Conservation (phyloP, 202 grass and related monocot species). For the Eragrostis tef region DNA sequence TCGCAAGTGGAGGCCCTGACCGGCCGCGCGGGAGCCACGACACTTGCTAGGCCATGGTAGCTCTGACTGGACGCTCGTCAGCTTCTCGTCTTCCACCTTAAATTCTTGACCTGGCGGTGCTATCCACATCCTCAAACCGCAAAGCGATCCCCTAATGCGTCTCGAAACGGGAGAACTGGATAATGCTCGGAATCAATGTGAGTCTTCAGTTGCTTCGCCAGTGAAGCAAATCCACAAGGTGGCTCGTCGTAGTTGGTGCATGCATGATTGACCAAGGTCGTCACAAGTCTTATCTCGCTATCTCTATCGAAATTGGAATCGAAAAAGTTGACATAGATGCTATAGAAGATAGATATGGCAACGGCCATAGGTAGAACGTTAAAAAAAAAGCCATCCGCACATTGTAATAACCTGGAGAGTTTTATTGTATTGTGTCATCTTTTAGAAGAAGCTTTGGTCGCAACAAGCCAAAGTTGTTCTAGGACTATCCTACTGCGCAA, state of each 20-base stretch:
- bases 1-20: conserved; percentile 1
- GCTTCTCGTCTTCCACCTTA: neutral
- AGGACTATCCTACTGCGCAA: too few species aligned
- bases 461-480: too few species aligned
- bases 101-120: conserved; percentile 39
- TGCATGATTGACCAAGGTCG: neutral
- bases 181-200: conserved; percentile 38
- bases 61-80: conserved; percentile 23
- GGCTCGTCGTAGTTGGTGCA: neutral
- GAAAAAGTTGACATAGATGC: neutral
- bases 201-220: conserved; percentile 1
- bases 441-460: too few species aligned
- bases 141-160: neutral
- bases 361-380: neutral
- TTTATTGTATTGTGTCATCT: neutral
- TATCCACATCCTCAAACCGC: conserved; percentile 29
- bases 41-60: neutral
- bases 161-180: conserved; percentile 38
- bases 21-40: neutral
- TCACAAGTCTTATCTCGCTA: neutral
- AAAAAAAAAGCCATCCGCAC: neutral
- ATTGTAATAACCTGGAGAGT: neutral
- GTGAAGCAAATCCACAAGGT: conserved; percentile 4
- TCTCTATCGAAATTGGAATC: neutral
- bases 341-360: neutral